phyloP scores from a whole-genome alignment of 495 filamentous ascomycete genomes.

The Xylaria telfairii region DNA sequence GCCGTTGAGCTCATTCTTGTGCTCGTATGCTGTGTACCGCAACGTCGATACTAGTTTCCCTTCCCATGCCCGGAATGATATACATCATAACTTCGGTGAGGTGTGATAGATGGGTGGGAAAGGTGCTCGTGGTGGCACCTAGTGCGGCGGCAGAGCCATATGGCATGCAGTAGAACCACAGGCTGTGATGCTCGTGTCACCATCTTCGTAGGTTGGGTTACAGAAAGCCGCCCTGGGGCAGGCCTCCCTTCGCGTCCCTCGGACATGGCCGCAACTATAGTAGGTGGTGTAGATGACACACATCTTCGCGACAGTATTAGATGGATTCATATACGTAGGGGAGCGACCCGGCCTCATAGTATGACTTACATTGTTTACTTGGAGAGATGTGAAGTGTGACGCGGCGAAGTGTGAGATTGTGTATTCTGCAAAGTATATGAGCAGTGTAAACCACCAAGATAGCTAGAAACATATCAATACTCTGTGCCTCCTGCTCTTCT shows the following conservation, averaged over 20 bases:
- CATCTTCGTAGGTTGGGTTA: slow-evolving; percentile 5
- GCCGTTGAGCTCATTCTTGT: not conserved
- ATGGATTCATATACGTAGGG: not conserved
- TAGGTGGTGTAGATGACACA: slow-evolving; percentile 15
- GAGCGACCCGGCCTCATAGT: not conserved
- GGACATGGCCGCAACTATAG: slow-evolving; percentile 9
- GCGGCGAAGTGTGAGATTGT: not conserved
- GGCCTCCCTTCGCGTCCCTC: slow-evolving; percentile 5
- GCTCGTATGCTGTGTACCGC: not conserved
- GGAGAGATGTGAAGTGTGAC: not conserved
- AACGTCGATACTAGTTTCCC: not conserved
- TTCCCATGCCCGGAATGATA: not conserved
- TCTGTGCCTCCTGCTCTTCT: not conserved
- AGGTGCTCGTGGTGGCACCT: not conserved
- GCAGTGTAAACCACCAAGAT: not conserved
- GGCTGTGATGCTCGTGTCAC: slow-evolving; percentile 10
- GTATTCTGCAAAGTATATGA: not conserved
- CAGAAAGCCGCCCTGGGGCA: slow-evolving; percentile 17
- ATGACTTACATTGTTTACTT: slow-evolving; percentile 1
- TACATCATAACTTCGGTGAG: not conserved
- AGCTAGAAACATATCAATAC: not conserved
- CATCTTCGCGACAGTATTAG: not conserved
- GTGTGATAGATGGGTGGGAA: not conserved
- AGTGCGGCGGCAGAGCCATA: not conserved
- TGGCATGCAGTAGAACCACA: not conserved